These are phyloP conservation scores for Jackrogersella minutella DNA, from an alignment of 495 filamentous ascomycete genomes.

Conservation along the genomic window DNA sequence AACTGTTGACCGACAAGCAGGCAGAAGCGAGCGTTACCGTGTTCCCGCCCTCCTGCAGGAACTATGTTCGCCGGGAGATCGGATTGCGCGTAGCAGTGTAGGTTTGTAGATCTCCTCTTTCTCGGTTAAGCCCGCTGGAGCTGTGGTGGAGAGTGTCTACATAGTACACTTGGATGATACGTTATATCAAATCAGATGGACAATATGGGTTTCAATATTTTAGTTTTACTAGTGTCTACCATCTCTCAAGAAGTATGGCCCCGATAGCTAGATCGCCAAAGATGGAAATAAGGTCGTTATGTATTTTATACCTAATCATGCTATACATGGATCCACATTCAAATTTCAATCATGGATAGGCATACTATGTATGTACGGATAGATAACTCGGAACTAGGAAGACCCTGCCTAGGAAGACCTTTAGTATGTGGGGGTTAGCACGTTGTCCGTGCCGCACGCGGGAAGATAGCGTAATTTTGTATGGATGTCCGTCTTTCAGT, in stretches of 20 bases:
- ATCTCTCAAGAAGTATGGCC: background rate
- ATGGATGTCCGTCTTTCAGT: no score
- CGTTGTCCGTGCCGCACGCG: background rate
- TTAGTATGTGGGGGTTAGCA: slow-evolving; percentile 12
- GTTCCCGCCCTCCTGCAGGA: background rate
- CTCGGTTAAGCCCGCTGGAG: background rate
- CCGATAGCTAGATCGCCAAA: background rate
- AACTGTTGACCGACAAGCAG: background rate
- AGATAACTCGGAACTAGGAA: no score
- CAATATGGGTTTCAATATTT: background rate
- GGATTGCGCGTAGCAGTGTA: no score
- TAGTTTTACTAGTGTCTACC: background rate
- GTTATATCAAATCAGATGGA: no score
- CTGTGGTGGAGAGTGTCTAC: background rate
- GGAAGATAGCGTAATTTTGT: background rate
- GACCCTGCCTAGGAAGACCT: no score
- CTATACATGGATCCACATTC: slow-evolving; percentile 1
- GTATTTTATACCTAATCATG: background rate
- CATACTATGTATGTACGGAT: no score
- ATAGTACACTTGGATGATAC: background rate
- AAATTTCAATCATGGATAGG: no score
- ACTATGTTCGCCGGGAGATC: background rate
- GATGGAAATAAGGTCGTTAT: background rate
- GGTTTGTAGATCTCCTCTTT: slow-evolving; percentile 3
- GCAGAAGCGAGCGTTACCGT: background rate